These are phyloP conservation scores for Ogataea thermomethanolica DNA, from an alignment of 805 yeast species.

Conservation along the genomic window DNA sequence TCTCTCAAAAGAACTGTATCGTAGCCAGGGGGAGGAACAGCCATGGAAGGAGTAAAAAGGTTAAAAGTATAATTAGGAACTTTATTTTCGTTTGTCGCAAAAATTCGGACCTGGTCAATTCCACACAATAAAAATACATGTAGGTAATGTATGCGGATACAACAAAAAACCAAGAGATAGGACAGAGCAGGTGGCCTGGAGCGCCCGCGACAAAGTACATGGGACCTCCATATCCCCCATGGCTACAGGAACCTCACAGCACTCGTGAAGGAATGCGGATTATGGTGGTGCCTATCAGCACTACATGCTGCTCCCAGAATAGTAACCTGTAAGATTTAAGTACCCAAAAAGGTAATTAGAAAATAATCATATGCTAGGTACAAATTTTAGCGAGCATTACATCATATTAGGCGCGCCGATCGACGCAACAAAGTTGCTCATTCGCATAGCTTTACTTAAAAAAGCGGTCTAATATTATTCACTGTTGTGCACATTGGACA, in stretches of 20 bases:
- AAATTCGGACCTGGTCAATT: neutral
- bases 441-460: neutral
- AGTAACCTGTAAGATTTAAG: neutral
- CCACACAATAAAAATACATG: neutral
- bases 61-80: slow-evolving; percentile 1
- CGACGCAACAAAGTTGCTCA: neutral
- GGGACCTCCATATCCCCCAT: no score
- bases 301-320: neutral
- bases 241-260: no score
- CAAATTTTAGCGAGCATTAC: slow-evolving; percentile 1
- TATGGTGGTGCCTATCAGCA: no score
- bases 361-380: neutral
- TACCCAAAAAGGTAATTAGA: slow-evolving; percentile 3
- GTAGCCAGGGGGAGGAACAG: slow-evolving; percentile 32
- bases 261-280: no score
- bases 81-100: neutral
- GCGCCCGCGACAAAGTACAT: no score
- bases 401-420: slow-evolving; percentile 9
- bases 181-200: no score
- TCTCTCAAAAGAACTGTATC: slow-evolving; percentile 34
- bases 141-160: slow-evolving; percentile 1
- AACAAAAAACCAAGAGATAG: neutral
- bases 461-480: slow-evolving; percentile 24
- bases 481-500: slow-evolving; percentile 95
- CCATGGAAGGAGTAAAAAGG: slow-evolving; percentile 18